Evolutionary conservation across 257 asterid species (phyloP), one percentile per base, ranked within the genome.

Genomic region (Gentiana dahurica): DNA sequence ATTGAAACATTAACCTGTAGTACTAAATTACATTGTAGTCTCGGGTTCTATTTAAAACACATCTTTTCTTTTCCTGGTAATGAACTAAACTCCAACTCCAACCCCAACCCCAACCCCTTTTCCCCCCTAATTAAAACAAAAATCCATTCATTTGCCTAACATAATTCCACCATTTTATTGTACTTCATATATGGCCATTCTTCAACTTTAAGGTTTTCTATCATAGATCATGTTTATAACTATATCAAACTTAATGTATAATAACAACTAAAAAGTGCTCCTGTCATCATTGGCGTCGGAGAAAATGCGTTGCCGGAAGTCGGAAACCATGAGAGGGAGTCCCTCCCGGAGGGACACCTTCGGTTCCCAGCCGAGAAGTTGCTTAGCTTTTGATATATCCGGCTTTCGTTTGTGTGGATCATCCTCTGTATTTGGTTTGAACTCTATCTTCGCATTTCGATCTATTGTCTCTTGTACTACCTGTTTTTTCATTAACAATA

Each of bases 391-490:
- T 0, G 95, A 77, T 52, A 89, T 85, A 71, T 85, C 94, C 1
- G 95, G 97, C 67, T 89, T 89, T 51, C 95, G 71, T 75, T 79
- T 85, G 75, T 89, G 97, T 3, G 97, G 97, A 56, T 89, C 95
- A 53, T 89, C 95, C 48, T 79, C 89, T 0, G 94, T 89, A 70
- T 89, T 89, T 59, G 83, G 68, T 54, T 76, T 81, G 63, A 85
- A 89, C 63, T 79, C 95, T 51, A 89, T 85, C 68, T 75, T 78
- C 7, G 97, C 95, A 53, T 81, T 76, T 34, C 80, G 81, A 73
- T 89, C 89, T 15, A 89, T 76, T 36, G 81, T 81, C 60, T 89
- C 92, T 73, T 85, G 94, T 13, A 89, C 97, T 41, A 89, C 95
- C 97, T 88, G 68, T 33, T 44, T 2, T 56, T 24, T 24, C 24